These are phyloP conservation scores for Coemansia sp. DNA, from an alignment of 192 early-diverging fungal species.

Conservation along the genomic window DNA sequence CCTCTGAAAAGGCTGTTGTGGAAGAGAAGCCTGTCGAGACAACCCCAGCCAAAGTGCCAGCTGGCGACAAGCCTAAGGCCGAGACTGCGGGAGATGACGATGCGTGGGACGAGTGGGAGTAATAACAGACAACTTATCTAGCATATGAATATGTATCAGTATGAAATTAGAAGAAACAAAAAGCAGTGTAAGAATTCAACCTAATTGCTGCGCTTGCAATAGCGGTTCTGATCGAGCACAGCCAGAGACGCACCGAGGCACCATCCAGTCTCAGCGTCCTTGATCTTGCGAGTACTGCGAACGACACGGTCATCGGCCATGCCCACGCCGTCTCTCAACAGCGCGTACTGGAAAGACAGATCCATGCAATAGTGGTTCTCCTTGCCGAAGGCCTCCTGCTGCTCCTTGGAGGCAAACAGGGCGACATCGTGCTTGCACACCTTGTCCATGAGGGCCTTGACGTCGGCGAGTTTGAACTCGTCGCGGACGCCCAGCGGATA, in stretches of 20 bases:
- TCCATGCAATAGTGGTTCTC: conserved; percentile 87
- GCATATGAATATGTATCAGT: background rate
- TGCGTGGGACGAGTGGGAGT: conserved; percentile 53
- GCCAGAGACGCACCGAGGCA: conserved; percentile 90
- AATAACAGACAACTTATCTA: background rate
- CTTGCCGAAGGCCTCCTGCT: conserved; percentile 52
- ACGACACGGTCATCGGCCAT: conserved; percentile 68
- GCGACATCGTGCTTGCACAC: conserved; percentile 63
- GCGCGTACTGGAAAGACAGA: conserved; percentile 80
- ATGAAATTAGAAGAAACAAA: background rate
- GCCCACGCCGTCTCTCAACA: conserved; percentile 85
- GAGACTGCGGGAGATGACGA: conserved; percentile 25
- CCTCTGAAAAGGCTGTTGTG: background rate
- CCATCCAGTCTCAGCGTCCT: conserved; percentile 94
- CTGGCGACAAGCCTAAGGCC: conserved; percentile 3
- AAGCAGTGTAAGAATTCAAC: background rate
- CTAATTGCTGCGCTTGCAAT: conserved; percentile 25
- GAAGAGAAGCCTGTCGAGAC: background rate
- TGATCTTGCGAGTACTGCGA: conserved; percentile 88
- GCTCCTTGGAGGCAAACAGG: conserved; percentile 55
- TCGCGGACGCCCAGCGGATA: conserved; percentile 68
- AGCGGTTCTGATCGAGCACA: conserved; percentile 63
- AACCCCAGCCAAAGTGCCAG: background rate
- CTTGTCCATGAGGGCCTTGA: conserved; percentile 65
- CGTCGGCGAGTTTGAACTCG: conserved; percentile 70